Evolutionary conservation across 1,284 basidiomycete species (phyloP), one percentile per base, ranked within the genome.

Genomic region (Malassezia equina): DNA sequence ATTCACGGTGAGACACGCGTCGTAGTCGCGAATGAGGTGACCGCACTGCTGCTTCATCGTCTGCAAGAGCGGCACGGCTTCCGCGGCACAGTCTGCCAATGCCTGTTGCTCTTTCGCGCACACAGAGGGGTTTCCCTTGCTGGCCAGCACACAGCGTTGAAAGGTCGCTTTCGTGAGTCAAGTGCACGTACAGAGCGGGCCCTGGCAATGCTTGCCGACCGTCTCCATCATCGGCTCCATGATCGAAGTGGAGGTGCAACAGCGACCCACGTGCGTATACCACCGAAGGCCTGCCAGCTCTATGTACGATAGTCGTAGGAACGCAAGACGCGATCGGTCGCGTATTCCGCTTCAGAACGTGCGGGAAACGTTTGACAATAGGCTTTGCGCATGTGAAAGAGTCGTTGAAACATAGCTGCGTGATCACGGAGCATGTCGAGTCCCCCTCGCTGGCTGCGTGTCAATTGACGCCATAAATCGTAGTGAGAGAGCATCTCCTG

Each of bases 401-500:
- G 27, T 5, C 55, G 44, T 12, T 40, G 24, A 33, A 57, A 48
- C 34, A 57, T 45, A 2, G 31, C 45, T 17, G 44, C 24, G 19
- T 40, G 24, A 23, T 55, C 47, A 23, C 27, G 21, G 4, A 55
- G 25, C 29, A 46, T 24, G 19, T 28, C 34, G 11, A 36, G 33
- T 9, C 23, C 17, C 8, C 31, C 47, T 1, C 28, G 28, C 17
- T 19, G n/a, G 6, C 41, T 39, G 24, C 24, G 42, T 17, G 42
- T 24, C 28, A 57, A 19, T 9, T 33, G 24, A 33, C 47, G 49
- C 49, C 50, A 57, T 8, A 90, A 79, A 6, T 84, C 81, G 71
- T 94, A 95, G n/a, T 89, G 76, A 3, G 84, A 81, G 49, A 95
- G 80, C 63, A 96, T 88, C 75, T 94, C 87, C 73, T 95, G 90